Percentiles rank a stretch among this genome's conserved stretches.
Evolutionary conservation across 106 monocot genomes (phyloP).

Genomic region (Cymbidium sinense): DNA sequence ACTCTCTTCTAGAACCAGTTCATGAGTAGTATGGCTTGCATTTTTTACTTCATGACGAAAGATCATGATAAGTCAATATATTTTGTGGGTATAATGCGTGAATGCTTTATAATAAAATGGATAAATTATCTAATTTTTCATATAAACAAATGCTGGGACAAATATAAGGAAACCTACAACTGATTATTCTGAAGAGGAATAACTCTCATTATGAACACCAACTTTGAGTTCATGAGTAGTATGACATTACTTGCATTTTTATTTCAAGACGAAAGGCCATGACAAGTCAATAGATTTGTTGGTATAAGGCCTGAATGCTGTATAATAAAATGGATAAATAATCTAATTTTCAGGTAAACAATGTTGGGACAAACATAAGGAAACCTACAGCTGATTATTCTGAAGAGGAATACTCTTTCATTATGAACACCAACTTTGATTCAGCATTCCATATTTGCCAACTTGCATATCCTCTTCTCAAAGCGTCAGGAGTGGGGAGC

Average conservation of each 20-base stretch:
- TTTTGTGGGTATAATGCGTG: background rate
- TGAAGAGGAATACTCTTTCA: constrained; percentile 20
- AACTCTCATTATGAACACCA: constrained; percentile 23
- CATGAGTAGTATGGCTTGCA: background rate
- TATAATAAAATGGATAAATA: background rate
- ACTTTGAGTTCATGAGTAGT: too few relatives aligned
- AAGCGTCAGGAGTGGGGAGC: constrained; percentile 31
- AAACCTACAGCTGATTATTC: constrained; percentile 5
- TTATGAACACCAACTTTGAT: constrained; percentile 43
- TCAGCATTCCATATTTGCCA: constrained; percentile 57
- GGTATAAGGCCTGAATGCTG: background rate
- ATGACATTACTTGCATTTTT: background rate
- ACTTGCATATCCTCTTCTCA: constrained; percentile 43
- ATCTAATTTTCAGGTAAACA: constrained; percentile 1
- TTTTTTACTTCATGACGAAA: background rate
- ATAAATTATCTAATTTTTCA: background rate
- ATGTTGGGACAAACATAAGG: background rate
- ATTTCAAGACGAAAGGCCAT: background rate
- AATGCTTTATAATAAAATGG: background rate
- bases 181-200: constrained; percentile 20
- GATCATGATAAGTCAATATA: background rate
- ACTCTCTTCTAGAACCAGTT: background rate
- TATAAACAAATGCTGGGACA: constrained; percentile 4
- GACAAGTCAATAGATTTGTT: background rate
- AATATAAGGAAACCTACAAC: background rate